A percentile compares a stretch with the other conserved stretches of the same genome.
Evolutionary conservation across 306 rosid genomes (phyloP).

Genomic region (Datisca glomerata): DNA sequence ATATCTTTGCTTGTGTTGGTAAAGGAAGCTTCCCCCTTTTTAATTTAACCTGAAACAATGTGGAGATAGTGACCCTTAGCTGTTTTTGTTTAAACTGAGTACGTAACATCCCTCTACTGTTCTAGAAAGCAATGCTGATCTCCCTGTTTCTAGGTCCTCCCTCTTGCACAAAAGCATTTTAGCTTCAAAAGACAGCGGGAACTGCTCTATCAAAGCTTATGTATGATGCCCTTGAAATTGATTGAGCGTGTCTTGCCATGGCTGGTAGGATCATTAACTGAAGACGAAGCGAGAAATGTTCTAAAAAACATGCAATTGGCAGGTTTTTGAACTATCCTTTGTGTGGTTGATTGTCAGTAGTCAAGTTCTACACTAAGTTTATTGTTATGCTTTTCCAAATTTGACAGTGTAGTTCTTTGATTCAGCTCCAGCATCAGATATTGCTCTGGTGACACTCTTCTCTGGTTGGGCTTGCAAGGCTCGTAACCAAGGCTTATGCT

Average conservation of each 20-base stretch:
- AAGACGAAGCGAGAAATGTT: constrained; percentile 63
- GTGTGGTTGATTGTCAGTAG: too few relatives aligned
- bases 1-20: too few relatives aligned
- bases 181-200: constrained; percentile 79
- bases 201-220: constrained; percentile 78
- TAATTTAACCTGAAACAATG: too few relatives aligned
- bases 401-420: constrained; percentile 16
- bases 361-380: too few relatives aligned
- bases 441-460: constrained; percentile 86
- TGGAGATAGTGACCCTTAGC: too few relatives aligned
- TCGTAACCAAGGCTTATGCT: constrained; percentile 72
- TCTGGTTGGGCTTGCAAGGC: constrained; percentile 99
- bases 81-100: too few relatives aligned
- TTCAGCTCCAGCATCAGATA: constrained; percentile 85
- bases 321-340: constrained; percentile 44
- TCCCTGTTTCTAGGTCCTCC: constrained; percentile 73
- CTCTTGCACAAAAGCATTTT: constrained; percentile 91
- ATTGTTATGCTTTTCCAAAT: too few relatives aligned
- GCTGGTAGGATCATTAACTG: constrained; percentile 69
- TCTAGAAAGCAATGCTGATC: constrained; percentile 7
- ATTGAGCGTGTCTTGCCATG: constrained; percentile 93
- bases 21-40: too few relatives aligned
- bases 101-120: background rate
- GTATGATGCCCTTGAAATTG: constrained; percentile 94
- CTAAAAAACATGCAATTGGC: constrained; percentile 82